Percentiles rank a stretch among this genome's conserved stretches.
Evolutionary conservation across 306 rosid genomes (phyloP).

Genomic region (Pterocarpus macrocarpus): DNA sequence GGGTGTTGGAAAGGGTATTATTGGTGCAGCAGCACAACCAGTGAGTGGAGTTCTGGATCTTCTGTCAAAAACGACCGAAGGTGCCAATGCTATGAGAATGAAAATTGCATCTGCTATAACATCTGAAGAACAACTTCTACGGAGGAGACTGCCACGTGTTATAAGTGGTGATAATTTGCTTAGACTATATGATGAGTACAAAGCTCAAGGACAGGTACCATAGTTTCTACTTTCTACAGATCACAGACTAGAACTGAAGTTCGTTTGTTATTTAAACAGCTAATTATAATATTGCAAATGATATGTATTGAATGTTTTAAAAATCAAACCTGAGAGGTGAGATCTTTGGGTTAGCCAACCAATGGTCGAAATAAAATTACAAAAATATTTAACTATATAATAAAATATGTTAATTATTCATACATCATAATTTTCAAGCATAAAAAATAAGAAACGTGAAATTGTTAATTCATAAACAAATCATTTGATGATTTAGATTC

Average conservation of each 20-base stretch:
- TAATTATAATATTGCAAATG: neutral
- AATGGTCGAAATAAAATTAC: no score
- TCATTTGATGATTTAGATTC: no score
- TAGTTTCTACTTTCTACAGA: constrained; percentile 39
- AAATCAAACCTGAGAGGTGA: no score
- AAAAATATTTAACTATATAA: no score
- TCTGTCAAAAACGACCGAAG: constrained; percentile 95
- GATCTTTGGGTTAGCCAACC: no score
- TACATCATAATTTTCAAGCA: no score
- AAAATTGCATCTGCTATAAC: constrained; percentile 95
- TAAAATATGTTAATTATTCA: no score
- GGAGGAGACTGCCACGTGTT: constrained; percentile 92
- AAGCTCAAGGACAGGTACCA: constrained; percentile 96
- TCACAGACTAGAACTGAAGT: neutral
- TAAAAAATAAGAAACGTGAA: no score
- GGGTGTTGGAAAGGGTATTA: constrained; percentile 98
- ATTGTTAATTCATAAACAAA: no score
- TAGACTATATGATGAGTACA: constrained; percentile 79
- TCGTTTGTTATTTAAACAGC: constrained; percentile 38
- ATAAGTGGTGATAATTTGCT: constrained; percentile 95
- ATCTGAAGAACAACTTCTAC: constrained; percentile 97
- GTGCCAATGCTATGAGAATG: constrained; percentile 99
- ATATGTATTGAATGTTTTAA: neutral
- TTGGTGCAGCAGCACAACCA: constrained; percentile 99
- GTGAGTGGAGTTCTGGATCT: constrained; percentile 98